Percentiles rank a stretch among this genome's conserved stretches.
Evolutionary conservation across 2,329 filamentous ascomycete genomes (phyloP).

Genomic region (Didymella segeticola): DNA sequence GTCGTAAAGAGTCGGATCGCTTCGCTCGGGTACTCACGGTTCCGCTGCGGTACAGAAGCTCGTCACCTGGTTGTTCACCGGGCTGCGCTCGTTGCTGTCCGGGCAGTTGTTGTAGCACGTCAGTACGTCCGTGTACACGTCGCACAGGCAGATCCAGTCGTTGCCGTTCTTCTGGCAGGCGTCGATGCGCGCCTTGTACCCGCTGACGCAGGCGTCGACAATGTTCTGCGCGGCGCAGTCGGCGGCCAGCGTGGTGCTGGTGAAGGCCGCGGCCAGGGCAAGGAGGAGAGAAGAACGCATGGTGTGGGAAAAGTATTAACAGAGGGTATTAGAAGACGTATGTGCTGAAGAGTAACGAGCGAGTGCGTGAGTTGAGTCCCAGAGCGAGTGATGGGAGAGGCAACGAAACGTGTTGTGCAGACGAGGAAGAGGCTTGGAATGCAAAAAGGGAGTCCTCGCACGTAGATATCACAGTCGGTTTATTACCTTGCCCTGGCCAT

Average conservation of each 20-base stretch:
- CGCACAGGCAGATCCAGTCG: slow-evolving; percentile 66
- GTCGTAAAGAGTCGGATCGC: background rate
- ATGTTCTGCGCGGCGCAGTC: slow-evolving; percentile 53
- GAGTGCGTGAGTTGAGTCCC: too few species aligned
- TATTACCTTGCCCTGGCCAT: too few species aligned
- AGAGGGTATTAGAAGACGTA: too few species aligned
- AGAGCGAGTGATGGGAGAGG: slow-evolving; percentile 6
- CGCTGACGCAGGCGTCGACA: slow-evolving; percentile 56
- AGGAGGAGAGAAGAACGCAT: slow-evolving; percentile 46
- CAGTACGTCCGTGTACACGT: slow-evolving; percentile 60
- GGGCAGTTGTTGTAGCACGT: slow-evolving; percentile 72
- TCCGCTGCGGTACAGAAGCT: slow-evolving; percentile 53
- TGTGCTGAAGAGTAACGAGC: background rate
- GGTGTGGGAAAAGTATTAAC: too few species aligned
- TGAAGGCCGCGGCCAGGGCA: slow-evolving; percentile 34
- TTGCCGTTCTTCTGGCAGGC: slow-evolving; percentile 51
- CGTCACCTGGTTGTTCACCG: slow-evolving; percentile 45
- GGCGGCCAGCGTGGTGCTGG: slow-evolving; percentile 47
- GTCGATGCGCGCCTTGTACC: slow-evolving; percentile 51
- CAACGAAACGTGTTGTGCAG: background rate
- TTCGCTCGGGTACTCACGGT: slow-evolving; percentile 39
- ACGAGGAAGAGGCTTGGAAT: slow-evolving; percentile 1
- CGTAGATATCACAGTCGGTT: too few species aligned
- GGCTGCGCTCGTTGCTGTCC: slow-evolving; percentile 48
- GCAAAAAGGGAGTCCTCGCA: background rate